Evolutionary conservation across 2,329 filamentous ascomycete species (phyloP).

Genomic region (Diaporthe ampelina): DNA sequence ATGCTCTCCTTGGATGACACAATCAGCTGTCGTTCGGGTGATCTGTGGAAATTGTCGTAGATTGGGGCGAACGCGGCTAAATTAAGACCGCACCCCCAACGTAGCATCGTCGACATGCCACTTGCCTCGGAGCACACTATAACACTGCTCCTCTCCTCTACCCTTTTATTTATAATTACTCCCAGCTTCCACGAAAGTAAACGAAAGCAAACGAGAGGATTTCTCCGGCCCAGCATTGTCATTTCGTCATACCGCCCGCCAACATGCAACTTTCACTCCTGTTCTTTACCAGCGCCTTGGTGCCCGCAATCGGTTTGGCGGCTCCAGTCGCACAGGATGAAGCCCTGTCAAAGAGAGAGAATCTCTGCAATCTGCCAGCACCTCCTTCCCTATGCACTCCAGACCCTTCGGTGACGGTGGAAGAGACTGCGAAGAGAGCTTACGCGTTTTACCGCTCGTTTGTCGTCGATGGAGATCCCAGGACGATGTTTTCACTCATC

Average conservation of each 20-base stretch:
- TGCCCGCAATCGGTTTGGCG: conserved; percentile 47
- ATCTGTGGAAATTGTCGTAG: background rate
- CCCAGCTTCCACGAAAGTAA: background rate
- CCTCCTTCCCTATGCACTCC: conserved; percentile 55
- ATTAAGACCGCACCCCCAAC: background rate
- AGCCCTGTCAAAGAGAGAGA: conserved; percentile 50
- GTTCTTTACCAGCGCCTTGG: conserved; percentile 45
- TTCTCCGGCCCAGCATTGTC: background rate
- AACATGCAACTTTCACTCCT: conserved; percentile 49
- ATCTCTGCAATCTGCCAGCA: conserved; percentile 53
- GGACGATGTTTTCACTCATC: conserved; percentile 57
- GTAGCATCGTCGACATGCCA: background rate
- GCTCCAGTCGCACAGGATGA: conserved; percentile 45
- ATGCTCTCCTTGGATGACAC: conserved; percentile 5
- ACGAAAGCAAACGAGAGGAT: background rate
- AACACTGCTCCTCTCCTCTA: background rate
- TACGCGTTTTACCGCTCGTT: conserved; percentile 58
- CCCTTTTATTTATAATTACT: background rate
- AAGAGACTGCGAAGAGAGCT: conserved; percentile 54
- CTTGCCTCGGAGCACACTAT: background rate
- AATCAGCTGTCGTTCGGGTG: conserved; percentile 15
- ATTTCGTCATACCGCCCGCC: background rate
- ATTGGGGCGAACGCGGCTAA: conserved; percentile 26
- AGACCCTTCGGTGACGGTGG: conserved; percentile 51
- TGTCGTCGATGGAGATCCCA: conserved; percentile 55